Base-by-base conservation (phyloP, 495 filamentous ascomycete genomes). In the Annulohypoxylon stygium region DNA sequence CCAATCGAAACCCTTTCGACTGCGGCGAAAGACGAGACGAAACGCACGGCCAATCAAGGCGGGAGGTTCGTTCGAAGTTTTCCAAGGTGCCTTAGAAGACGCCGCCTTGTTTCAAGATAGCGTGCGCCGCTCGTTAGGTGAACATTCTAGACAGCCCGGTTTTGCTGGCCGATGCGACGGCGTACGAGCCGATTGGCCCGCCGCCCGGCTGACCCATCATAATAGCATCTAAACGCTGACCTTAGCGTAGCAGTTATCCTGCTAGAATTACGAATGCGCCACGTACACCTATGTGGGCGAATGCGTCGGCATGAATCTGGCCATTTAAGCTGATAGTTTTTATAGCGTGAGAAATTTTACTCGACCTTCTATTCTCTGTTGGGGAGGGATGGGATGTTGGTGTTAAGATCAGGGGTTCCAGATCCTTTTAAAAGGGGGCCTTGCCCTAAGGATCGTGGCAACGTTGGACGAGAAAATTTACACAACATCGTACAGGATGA, bases 51-150 rank as follows among this genome's bases (percentile, higher is more conserved):
- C 50, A 54, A 54, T 54, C 25, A 33, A 54, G 12, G 12, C 50
- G 50, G 30, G 23, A 30, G 5, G 25, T 33, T n/a, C 14, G 9
- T 39, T 39, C 33, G 54, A 39, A 34, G n/a, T 20, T 20, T 39
- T 20, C 30, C 30, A 30, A 30, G 30, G 30, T 6, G 3, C 5
- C 30, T 30, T 6, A 30, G 14, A 26, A 34, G 10, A 58, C 25
- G 54, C 33, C 33, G 9, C 23, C 54, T 58, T 58, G 54, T 58
- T 58, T 58, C 54, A 58, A 16, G n/a, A 57, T 4, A 39, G 33
- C 34, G 33, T 39, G 18, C 33, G 33, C 18, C 7, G n/a, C n/a
- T 9, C 8, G 34, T 5, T 58, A 20, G 33, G 2, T 20, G 34
- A 26, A 14, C 33, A 36, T 37, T 58, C 54, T 58, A 54, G 50